phyloP scores from a whole-genome alignment of 2,329 filamentous ascomycete species.

The Neobulgaria alba region DNA sequence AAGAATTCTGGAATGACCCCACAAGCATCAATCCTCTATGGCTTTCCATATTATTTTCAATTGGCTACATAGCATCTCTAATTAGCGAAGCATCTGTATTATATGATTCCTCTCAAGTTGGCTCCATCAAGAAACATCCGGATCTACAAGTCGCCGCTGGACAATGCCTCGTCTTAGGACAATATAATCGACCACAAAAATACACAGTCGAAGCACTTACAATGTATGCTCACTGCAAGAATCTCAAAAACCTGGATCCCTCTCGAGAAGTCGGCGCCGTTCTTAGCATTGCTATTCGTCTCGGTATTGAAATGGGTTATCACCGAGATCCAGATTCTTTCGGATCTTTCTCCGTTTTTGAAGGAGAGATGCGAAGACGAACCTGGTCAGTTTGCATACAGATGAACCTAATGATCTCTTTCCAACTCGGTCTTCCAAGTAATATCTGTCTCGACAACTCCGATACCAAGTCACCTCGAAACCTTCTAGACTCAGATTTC shows the following conservation, averaged over 20 bases:
- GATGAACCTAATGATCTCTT: conserved; percentile 24
- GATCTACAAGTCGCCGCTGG: conserved; percentile 13
- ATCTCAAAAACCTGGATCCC: conserved; percentile 20
- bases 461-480: conserved; percentile 21
- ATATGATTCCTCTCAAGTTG: not conserved
- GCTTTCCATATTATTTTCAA: conserved; percentile 22
- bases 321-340: conserved; percentile 19
- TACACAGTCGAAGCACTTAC: conserved; percentile 18
- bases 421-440: conserved; percentile 25
- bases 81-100: conserved; percentile 2
- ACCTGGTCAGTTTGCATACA: conserved; percentile 23
- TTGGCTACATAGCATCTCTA: conserved; percentile 13
- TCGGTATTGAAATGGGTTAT: conserved; percentile 26
- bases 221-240: conserved; percentile 21
- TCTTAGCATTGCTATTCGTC: conserved; percentile 19
- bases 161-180: conserved; percentile 20
- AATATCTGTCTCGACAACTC: conserved; percentile 19
- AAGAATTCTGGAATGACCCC: conserved; percentile 15
- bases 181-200: conserved; percentile 19
- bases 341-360: conserved; percentile 20
- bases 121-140: not conserved
- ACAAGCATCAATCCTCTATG: conserved; percentile 14
- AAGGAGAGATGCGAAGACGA: conserved; percentile 25
- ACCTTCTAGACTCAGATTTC: conserved; percentile 25
- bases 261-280: conserved; percentile 21